Percentiles rank a stretch among this genome's conserved stretches.
phyloP scores from a whole-genome alignment of 2,329 filamentous ascomycete genomes.

The Byssoonygena ceratinophila region DNA sequence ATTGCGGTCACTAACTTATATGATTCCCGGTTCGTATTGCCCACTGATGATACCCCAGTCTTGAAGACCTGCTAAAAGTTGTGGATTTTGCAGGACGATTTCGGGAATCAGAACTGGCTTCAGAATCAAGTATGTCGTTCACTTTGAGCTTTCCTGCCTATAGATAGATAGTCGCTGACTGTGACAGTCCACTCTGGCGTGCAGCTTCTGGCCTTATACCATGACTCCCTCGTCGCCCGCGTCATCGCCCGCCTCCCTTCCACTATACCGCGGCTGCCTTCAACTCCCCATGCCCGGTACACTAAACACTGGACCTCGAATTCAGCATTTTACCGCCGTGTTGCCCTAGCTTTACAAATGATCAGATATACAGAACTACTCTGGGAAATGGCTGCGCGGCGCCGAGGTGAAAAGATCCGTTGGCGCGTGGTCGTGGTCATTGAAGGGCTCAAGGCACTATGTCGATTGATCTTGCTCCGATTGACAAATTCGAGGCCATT shows the following conservation, averaged over 20 bases:
- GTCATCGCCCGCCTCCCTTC: constrained; percentile 48
- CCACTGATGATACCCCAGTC: neutral
- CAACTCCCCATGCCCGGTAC: constrained; percentile 52
- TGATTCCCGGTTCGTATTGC: constrained; percentile 59
- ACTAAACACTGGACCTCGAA: constrained; percentile 53
- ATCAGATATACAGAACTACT: constrained; percentile 90
- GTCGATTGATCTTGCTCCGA: constrained; percentile 66
- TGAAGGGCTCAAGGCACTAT: constrained; percentile 77
- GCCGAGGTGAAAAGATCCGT: constrained; percentile 63
- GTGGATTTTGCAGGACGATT: constrained; percentile 29
- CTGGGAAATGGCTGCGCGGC: constrained; percentile 95
- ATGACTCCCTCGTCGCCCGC: constrained; percentile 72
- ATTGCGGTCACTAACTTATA: constrained; percentile 83
- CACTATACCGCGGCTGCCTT: constrained; percentile 41
- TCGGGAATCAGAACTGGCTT: constrained; percentile 79
- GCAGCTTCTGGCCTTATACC: constrained; percentile 82
- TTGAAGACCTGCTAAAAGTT: neutral
- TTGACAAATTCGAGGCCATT: constrained; percentile 75
- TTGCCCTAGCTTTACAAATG: constrained; percentile 74
- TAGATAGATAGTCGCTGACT: neutral
- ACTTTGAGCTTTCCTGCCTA: neutral
- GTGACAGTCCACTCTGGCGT: constrained; percentile 65
- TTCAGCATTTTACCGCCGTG: constrained; percentile 62
- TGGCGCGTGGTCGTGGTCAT: constrained; percentile 82
- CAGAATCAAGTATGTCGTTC: constrained; percentile 58